Percentiles rank a stretch among this genome's conserved stretches.
phyloP scores from a whole-genome alignment of 371 early-diverging fungal species.

The Mucor saturninus region DNA sequence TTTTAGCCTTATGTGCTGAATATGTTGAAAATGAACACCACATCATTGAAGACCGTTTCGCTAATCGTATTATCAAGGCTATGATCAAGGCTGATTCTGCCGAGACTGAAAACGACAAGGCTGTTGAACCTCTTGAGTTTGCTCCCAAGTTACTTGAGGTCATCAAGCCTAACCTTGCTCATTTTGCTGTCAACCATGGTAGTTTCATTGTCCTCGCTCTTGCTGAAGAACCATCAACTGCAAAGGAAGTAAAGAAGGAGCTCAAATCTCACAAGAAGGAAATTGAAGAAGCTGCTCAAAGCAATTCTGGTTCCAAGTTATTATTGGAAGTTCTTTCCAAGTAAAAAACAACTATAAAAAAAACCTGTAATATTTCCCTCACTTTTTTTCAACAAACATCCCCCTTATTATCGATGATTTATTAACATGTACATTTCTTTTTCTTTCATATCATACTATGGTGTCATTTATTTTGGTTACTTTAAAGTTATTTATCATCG shows the following conservation, averaged over 20 bases:
- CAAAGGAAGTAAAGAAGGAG: conserved; percentile 34
- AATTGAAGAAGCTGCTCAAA: conserved; percentile 41
- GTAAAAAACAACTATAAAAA: conserved; percentile 2
- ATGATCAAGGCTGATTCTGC: conserved; percentile 64
- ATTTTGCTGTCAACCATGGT: conserved; percentile 49
- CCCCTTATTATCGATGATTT: conserved; percentile 6
- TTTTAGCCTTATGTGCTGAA: conserved; percentile 52
- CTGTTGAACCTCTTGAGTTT: conserved; percentile 50
- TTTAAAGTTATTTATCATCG: neutral
- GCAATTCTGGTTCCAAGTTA: conserved; percentile 45
- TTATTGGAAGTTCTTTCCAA: conserved; percentile 35
- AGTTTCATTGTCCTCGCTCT: conserved; percentile 67
- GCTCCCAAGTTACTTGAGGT: conserved; percentile 49
- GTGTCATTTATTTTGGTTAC: conserved; percentile 11
- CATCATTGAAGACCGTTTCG: conserved; percentile 59
- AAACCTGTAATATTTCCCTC: conserved; percentile 5
- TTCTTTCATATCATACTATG: conserved; percentile 14
- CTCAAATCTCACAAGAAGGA: conserved; percentile 49
- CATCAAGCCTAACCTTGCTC: conserved; percentile 42
- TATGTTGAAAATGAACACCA: conserved; percentile 59
- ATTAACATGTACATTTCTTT: conserved; percentile 21
- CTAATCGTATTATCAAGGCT: conserved; percentile 64
- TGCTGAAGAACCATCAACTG: conserved; percentile 64
- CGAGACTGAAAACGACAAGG: conserved; percentile 55
- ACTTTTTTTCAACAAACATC: neutral